Percentiles rank a stretch among this genome's conserved stretches.
phyloP scores from a whole-genome alignment of 169 alveolate species.

The Cryptosporidium muris region DNA sequence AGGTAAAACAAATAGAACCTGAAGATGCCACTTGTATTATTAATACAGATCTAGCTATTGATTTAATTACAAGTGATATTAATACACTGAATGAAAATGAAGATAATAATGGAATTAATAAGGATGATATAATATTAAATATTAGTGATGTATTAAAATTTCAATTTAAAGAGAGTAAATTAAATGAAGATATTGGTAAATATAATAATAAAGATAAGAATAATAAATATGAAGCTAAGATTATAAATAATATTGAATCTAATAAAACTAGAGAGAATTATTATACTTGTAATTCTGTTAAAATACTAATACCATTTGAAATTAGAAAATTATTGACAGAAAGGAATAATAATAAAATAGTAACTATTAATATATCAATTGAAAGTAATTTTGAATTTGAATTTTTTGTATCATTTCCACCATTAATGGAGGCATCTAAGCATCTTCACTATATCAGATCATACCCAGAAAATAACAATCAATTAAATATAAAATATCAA shows the following conservation, averaged over 20 bases:
- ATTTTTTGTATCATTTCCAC: slow-evolving; percentile 66
- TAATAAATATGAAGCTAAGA: too few species aligned
- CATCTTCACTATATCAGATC: slow-evolving; percentile 41
- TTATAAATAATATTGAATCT: not conserved
- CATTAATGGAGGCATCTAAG: slow-evolving; percentile 51
- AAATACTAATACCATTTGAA: slow-evolving; percentile 13
- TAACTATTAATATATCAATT: not conserved
- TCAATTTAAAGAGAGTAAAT: not conserved
- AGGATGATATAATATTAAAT: not conserved
- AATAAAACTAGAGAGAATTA: not conserved
- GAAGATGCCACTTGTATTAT: slow-evolving; percentile 26
- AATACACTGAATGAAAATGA: not conserved
- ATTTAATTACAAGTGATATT: not conserved
- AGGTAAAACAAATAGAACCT: slow-evolving; percentile 53
- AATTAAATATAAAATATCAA: slow-evolving; percentile 1
- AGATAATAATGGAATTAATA: not conserved
- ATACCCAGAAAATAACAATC: slow-evolving; percentile 32
- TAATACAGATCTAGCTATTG: slow-evolving; percentile 35
- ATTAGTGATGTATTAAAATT: not conserved
- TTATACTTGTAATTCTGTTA: not conserved
- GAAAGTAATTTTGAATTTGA: slow-evolving; percentile 17
- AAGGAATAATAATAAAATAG: not conserved
- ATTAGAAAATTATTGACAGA: not conserved
- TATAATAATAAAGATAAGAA: too few species aligned
- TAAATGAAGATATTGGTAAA: too few species aligned